Evolutionary conservation across 257 asterid species (phyloP), one percentile per base, ranked within the genome.

Genomic region (Jacaranda mimosifolia): DNA sequence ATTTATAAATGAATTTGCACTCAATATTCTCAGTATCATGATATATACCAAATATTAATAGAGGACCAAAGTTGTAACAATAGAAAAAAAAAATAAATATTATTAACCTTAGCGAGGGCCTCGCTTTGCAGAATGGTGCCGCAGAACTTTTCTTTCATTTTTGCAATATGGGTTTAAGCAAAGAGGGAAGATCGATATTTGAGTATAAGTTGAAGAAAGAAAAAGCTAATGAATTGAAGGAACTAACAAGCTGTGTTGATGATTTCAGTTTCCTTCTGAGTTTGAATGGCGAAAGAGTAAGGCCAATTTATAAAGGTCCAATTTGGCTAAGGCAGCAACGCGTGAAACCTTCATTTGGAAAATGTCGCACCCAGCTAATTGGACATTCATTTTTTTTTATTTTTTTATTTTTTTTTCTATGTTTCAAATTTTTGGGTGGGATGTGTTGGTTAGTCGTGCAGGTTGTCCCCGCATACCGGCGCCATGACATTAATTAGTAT

Each of bases 81-180:
- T 42, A 9, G 9, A 42, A 63, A 36, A 6, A 1, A n/a, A 9
- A n/a, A 18, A 5, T 15, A 6, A 4, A 35, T 0, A 14, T 40
- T 35, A 48, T 40, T 35, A 48, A 88, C 93, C 88, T 87, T 78
- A 10, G 77, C 45, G 71, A 87, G 91, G 4, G 83, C 87, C 14
- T 85, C 86, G 76, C 90, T 88, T 64, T 84, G 89, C 7, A 88
- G 83, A 73, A 88, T 80, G 63, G 84, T 68, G 76, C 77, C 78
- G 43, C 6, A 76, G 70, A 64, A 82, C 68, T 79, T 77, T 10
- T 85, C 86, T 77, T 81, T 84, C 88, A 84, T 84, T 18, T 26
- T 79, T 1, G 60, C 7, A 6, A 48, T 26, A 26, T 26, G 17
- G 45, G 19, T 10, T 35, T 45, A 57, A 15, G n/a, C 0, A 69